Conservation (phyloP, 306 rosid genomes). For the Neltuma alba region DNA sequence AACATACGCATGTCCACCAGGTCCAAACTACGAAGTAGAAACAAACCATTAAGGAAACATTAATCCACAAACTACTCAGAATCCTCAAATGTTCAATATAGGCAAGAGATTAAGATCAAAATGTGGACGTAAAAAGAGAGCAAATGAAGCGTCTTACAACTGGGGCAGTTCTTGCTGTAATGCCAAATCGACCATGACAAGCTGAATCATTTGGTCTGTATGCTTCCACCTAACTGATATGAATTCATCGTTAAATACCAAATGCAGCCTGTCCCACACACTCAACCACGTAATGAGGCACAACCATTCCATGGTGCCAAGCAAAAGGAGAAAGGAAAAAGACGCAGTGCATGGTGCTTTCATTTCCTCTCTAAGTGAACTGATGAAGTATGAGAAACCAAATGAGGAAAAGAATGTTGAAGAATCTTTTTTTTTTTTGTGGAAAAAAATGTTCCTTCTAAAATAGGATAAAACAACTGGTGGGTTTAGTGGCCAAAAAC, state of each 20-base stretch:
- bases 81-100: constrained; percentile 4
- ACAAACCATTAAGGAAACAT: constrained; percentile 1
- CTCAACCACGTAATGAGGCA: background rate
- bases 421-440: background rate
- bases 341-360: background rate
- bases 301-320: background rate
- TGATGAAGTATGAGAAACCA: background rate
- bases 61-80: background rate
- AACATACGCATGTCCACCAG: constrained; percentile 89
- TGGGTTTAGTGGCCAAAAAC: too few species aligned
- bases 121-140: background rate
- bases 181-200: constrained; percentile 87
- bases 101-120: background rate
- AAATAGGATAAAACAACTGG: background rate
- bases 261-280: background rate
- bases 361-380: background rate
- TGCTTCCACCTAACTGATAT: constrained; percentile 75
- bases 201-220: constrained; percentile 83
- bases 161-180: constrained; percentile 86
- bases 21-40: constrained; percentile 67
- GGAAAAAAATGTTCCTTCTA: too few species aligned
- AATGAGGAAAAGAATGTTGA: background rate
- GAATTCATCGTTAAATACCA: constrained; percentile 23
- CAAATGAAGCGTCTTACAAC: constrained; percentile 56
- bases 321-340: background rate